phyloP scores from a whole-genome alignment of 169 alveolate species.

The Plasmodium cynomolgi region DNA sequence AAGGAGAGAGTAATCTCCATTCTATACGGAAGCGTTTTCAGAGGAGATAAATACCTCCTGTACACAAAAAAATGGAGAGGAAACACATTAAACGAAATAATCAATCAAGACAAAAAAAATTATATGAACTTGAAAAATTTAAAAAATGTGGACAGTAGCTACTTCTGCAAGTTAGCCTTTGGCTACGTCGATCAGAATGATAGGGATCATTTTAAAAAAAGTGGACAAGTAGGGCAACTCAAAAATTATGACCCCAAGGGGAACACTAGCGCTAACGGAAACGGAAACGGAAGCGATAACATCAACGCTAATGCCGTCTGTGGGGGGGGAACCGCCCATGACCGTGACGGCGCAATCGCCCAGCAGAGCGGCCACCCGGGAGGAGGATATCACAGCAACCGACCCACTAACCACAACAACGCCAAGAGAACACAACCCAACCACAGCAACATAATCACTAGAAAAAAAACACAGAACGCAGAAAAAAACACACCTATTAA shows the following conservation, averaged over 20 bases:
- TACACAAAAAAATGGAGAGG: constrained; percentile 72
- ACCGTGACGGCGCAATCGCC: no score
- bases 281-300: not conserved
- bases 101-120: constrained; percentile 52
- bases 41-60: constrained; percentile 34
- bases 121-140: constrained; percentile 24
- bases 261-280: not conserved
- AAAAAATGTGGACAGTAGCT: constrained; percentile 33
- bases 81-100: constrained; percentile 59
- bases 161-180: constrained; percentile 46
- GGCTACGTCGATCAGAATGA: constrained; percentile 33
- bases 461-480: not conserved
- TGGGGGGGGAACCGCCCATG: no score
- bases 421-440: not conserved
- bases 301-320: not conserved
- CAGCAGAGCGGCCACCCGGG: no score
- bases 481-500: constrained; percentile 12
- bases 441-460: not conserved
- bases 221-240: not conserved
- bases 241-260: not conserved
- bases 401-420: not conserved
- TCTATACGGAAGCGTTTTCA: constrained; percentile 63
- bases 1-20: constrained; percentile 53
- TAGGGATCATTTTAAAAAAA: not conserved
- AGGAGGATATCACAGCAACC: not conserved